A percentile compares a stretch with the other conserved stretches of the same genome.
These are phyloP conservation scores for Trichosporon coremiiforme DNA, from an alignment of 1,284 basidiomycete genomes.

Conservation along the genomic window DNA sequence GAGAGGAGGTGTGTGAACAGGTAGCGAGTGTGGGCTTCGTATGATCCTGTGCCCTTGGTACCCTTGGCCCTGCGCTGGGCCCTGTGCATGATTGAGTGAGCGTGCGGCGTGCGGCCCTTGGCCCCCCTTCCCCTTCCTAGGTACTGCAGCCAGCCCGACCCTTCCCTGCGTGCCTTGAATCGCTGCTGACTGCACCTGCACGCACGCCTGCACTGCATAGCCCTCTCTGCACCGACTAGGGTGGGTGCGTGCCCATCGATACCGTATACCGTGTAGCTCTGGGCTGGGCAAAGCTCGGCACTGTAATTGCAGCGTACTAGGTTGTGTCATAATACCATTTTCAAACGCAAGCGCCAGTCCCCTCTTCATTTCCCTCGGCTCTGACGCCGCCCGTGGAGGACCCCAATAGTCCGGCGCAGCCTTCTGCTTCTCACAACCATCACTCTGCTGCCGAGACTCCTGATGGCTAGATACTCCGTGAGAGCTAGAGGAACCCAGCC, in stretches of 20 bases:
- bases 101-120: not conserved
- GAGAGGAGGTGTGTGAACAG: not conserved
- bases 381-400: no score
- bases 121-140: not conserved
- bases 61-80: not conserved
- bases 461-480: not conserved
- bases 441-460: not conserved
- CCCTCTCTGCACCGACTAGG: no score
- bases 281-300: not conserved
- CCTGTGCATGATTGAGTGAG: not conserved
- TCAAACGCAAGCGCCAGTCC: not conserved
- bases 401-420: not conserved
- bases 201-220: no score
- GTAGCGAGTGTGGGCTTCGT: conserved; percentile 10
- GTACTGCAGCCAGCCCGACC: not conserved
- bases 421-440: not conserved
- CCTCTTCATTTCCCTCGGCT: not conserved
- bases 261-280: no score
- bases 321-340: not conserved
- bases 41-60: conserved; percentile 2
- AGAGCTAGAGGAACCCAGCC: no score
- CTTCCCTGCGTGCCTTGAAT: conserved; percentile 4
- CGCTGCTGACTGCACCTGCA: not conserved
- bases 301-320: not conserved
- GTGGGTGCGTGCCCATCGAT: no score